Evolutionary conservation across 2,329 filamentous ascomycete genomes (phyloP), one percentile per base, ranked within the genome.

Genomic region (Hypoxylon sp.): DNA sequence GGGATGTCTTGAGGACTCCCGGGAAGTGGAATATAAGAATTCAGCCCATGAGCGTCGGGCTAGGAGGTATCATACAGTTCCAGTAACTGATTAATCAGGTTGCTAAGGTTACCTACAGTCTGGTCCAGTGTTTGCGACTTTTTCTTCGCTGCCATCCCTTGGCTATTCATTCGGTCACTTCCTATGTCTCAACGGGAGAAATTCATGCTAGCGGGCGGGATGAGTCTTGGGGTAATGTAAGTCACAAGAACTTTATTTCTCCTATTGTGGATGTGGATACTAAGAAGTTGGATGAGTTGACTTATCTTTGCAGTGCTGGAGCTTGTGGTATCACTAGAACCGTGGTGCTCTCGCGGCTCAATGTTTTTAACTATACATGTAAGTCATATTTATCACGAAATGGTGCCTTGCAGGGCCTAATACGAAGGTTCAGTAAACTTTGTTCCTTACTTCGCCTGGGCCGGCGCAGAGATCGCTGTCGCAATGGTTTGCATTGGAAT

Each of bases 21-120:
- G 80, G 79, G 1, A 74, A 47, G 2, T 81, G 78, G 77, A 77
- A 79, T 33, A 74, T 80, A 31, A 58, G 75, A 42, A 81, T 81
- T 8, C 78, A 80, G 52, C 79, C 79, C 8, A 73, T 80, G 74
- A 80, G 77, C 55, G 78, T 81, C 14, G 77, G 76, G 11, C 74
- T 81, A 6, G 79, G 80, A 62, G 78, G 78, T 79, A 71, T 31
- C 42, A 1, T 59, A 6, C 37, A 33, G 14, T 46, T 35, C 24
- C 5, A 3, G 11, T 51, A 9, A 35, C 42, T 47, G 17, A 11
- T 13, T 24, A 33, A 37, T 11, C 74, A 31, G 73, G 69, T 29
- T 67, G 42, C 19, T 76, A 31, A 55, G n/a, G 11, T 42, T 46
- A n/a, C 4, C 13, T 47, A 19, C 52, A 79, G 78, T 77, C 1